Conservation (phyloP, 169 alveolate genomes). For the Plasmodium sp. region DNA sequence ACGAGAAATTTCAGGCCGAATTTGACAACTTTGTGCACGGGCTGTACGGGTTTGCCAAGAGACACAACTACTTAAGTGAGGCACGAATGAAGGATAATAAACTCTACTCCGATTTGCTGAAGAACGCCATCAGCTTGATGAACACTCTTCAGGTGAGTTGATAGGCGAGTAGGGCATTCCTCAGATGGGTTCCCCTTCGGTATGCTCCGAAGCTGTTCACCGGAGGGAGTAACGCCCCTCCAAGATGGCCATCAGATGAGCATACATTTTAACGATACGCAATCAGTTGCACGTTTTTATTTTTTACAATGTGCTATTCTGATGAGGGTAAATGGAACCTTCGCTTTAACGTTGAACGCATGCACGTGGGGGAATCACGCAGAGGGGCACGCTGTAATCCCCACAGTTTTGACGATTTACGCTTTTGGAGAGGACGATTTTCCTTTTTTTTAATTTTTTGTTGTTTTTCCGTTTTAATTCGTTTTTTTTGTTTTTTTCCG, state of each 20-base stretch:
- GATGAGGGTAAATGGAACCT: neutral
- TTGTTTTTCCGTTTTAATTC: too few relatives aligned
- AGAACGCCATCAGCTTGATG: neutral
- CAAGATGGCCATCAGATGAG: neutral
- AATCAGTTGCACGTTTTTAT: neutral
- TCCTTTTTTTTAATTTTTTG: too few relatives aligned
- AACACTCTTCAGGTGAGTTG: neutral
- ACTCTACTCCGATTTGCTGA: neutral
- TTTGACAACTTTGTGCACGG: neutral
- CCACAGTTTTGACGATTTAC: neutral
- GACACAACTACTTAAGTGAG: neutral
- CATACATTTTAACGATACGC: neutral
- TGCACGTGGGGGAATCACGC: neutral
- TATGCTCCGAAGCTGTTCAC: neutral
- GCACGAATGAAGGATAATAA: neutral
- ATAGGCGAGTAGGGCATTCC: neutral
- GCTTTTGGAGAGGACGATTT: neutral
- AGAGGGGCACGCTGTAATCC: neutral
- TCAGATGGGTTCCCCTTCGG: neutral
- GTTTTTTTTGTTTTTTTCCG: neutral
- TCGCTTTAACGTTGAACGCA: neutral
- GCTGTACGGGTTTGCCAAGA: neutral
- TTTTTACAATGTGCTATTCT: neutral
- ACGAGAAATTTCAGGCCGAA: neutral
- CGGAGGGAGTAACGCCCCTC: neutral